Percentiles rank a stretch among this genome's conserved stretches.
Conservation (phyloP, 306 rosid species). For the Acacia acuminata region DNA sequence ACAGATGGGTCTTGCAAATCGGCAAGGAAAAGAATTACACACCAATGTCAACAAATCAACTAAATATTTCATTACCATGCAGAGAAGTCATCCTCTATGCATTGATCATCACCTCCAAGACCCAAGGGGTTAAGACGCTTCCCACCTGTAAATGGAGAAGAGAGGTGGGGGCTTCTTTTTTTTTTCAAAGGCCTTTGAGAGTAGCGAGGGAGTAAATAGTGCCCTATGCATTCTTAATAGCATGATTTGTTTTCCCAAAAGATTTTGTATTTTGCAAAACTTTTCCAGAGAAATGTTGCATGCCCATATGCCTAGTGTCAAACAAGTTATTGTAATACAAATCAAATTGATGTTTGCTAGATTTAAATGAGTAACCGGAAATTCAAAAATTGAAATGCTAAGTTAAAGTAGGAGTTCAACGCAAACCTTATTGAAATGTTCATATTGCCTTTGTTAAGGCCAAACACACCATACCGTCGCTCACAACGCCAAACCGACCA, state of each 20-base stretch:
- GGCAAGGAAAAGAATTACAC: constrained; percentile 14
- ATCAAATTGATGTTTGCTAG: not conserved
- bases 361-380: not conserved
- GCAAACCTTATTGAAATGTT: constrained; percentile 95
- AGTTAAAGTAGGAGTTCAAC: constrained; percentile 11
- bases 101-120: constrained; percentile 98
- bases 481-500: not conserved
- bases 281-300: constrained; percentile 1
- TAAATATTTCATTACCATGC: constrained; percentile 74
- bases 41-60: constrained; percentile 9
- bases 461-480: constrained; percentile 90
- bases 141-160: constrained; percentile 60
- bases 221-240: not conserved
- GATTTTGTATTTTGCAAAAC: not conserved
- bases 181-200: not conserved
- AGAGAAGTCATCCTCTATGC: constrained; percentile 97
- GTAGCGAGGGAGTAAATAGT: not conserved
- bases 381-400: constrained; percentile 18
- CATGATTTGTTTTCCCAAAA: not conserved
- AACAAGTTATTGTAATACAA: not conserved
- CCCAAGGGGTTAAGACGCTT: constrained; percentile 84
- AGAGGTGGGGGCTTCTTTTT: not conserved
- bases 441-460: constrained; percentile 98
- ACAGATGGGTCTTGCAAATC: not conserved
- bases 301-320: constrained; percentile 1